Evolutionary conservation across 2,329 filamentous ascomycete genomes (phyloP), one percentile per base, ranked within the genome.

Genomic region (Penicillium hordei): DNA sequence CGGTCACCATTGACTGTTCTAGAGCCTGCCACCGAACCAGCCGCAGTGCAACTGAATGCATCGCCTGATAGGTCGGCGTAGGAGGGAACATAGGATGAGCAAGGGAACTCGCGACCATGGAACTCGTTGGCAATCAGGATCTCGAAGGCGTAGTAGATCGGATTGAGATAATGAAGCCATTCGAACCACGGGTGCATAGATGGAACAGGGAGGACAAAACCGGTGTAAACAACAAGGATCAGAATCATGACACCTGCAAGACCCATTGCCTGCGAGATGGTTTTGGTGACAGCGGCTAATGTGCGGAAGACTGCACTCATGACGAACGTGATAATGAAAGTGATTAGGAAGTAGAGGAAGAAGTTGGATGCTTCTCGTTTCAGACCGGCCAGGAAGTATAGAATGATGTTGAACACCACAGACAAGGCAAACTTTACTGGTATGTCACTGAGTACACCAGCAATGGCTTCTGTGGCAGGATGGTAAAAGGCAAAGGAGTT

Each of bases 301-400:
- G 86, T 88, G 38, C 90, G 85, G 83, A 94, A 95, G 63, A 93
- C 82, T 83, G 91, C 91, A 55, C 88, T 91, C 89, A 94, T 94
- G 63, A 84, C 81, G 66, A 95, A 66, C 1, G 89, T 89, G 2
- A 86, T 85, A 57, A 83, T 72, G 76, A 94, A 93, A 2, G 85
- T 87, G 68, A 93, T 82, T 50, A 96, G 80, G 55, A 92, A 76
- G 82, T 90, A 96, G 79, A 93, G 89, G 81, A 96, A 96, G 80
- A 94, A 96, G 1, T 86, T 77, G 1, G 87, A 88, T 0, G 90
- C 78, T 62, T 89, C 86, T 52, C 90, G 82, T 52, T 88, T 84
- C 29, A 97, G 78, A 60, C 91, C 89, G 0, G 89, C 87, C 84
- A 96, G 86, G 76, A 96, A 96, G 78, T 96, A 96, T 5, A 96